Base-by-base conservation (phyloP, 2,329 filamentous ascomycete species). In the Cytospora paraplurivora region DNA sequence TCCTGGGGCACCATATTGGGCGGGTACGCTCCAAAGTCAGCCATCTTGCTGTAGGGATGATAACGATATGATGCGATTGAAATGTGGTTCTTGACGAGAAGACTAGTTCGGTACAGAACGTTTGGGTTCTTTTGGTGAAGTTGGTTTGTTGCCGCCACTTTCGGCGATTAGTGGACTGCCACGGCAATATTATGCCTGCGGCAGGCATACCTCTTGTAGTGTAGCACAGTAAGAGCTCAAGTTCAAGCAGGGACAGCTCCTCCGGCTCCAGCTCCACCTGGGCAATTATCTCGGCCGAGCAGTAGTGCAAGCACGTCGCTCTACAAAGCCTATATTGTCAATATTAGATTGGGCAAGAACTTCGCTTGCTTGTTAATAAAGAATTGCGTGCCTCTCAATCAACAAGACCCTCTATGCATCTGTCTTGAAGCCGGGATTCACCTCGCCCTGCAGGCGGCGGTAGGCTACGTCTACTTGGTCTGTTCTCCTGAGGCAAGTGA, bases 1-100 rank as follows among this genome's bases (percentile, higher is more conserved):
- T 88, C 86, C 71, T 86, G 81, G 17, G 87, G 85, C 70, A 81
- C 81, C 82, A 88, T 87, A 67, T 88, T 87, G 17, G 87, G 84
- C 75, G 86, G 85, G 68, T 88, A 89, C 58, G 87, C 83, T 67
- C 81, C 80, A 68, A 89, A 86, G 69, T 85, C 80, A 47, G 84
- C 79, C 86, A 88, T 89, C 4, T 64, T 78, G 32, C 32, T 34
- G 52, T 7, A 19, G 52, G 13, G 21, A 7, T 33, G 32, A 12
- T 7, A 8, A 0, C 7, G 32, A 54, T 19, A 5, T 10, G 8
- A 19, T 47, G 44, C n/a, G 44, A 47, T 21, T 12, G n/a, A 21
- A 47, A 21, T 47, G n/a, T 47, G n/a, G 44, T 47, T 21, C n/a
- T 47, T 21, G n/a, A 47, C n/a, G n/a, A 21, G 8, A 17, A 17